Conservation (phyloP, 345 rosid genomes). For the Laguncularia racemosa region DNA sequence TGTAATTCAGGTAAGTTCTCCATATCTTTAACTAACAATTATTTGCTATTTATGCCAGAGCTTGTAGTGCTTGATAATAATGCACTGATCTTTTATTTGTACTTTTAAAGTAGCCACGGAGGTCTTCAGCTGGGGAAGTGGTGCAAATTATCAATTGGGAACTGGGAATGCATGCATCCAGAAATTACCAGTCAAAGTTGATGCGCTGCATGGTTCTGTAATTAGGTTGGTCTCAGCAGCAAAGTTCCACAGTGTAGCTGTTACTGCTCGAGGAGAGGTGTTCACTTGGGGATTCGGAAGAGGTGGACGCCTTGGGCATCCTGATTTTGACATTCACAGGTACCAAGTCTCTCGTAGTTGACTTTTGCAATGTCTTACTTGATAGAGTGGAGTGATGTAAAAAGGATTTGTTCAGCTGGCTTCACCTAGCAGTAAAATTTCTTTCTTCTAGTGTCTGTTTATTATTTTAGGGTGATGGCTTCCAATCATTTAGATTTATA, state of each 20-base stretch:
- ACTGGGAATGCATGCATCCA: conserved; percentile 87
- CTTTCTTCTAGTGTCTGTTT: too few species aligned
- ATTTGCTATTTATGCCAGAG: too few species aligned
- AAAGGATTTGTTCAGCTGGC: not conserved
- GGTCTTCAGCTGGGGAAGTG: conserved; percentile 98
- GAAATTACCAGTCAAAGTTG: conserved; percentile 88
- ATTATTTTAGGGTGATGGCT: too few species aligned
- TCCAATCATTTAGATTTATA: too few species aligned
- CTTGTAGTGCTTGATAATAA: not conserved
- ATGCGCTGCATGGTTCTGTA: conserved; percentile 64
- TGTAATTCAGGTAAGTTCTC: conserved; percentile 43
- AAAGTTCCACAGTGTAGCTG: conserved; percentile 90
- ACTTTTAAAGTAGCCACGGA: conserved; percentile 60
- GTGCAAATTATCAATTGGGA: conserved; percentile 96
- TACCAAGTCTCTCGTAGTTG: conserved; percentile 9
- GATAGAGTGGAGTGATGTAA: not conserved
- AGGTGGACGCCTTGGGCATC: conserved; percentile 99
- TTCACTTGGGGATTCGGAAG: conserved; percentile 99
- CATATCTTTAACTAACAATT: conserved; percentile 8
- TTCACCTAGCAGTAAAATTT: too few species aligned
- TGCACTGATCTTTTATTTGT: conserved; percentile 8
- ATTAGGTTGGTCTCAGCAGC: conserved; percentile 81
- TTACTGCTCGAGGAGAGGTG: conserved; percentile 66
- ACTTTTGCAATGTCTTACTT: not conserved
- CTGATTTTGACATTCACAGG: conserved; percentile 99